These are phyloP conservation scores for Aureobasidium sp. DNA, from an alignment of 2,329 filamentous ascomycete genomes.

Conservation along the genomic window DNA sequence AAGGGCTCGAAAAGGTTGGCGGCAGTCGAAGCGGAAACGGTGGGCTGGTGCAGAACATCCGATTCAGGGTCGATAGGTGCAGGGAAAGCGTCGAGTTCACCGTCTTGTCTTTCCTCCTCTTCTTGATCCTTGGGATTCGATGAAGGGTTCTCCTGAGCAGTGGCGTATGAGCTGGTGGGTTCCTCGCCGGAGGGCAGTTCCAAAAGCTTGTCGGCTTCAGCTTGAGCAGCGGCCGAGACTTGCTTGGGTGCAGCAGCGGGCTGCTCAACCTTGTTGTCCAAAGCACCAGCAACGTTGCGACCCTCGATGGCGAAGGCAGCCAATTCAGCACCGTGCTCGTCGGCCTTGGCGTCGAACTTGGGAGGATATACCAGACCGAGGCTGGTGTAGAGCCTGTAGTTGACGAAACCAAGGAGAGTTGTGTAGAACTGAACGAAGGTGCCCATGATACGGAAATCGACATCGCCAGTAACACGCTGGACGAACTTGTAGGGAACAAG, in stretches of 20 bases:
- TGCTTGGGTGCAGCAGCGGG: conserved; percentile 14
- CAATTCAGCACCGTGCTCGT: conserved; percentile 83
- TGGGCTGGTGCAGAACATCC: conserved; percentile 78
- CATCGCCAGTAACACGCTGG: conserved; percentile 84
- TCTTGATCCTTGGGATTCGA: conserved; percentile 35
- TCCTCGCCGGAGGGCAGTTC: conserved; percentile 17
- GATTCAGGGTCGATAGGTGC: conserved; percentile 76
- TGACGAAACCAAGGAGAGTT: conserved; percentile 88
- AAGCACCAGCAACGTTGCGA: conserved; percentile 36
- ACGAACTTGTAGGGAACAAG: conserved; percentile 97
- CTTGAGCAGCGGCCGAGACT: conserved; percentile 39
- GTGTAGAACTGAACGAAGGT: conserved; percentile 99
- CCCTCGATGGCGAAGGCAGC: conserved; percentile 87
- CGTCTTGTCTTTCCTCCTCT: conserved; percentile 28
- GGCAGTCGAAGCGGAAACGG: conserved; percentile 54
- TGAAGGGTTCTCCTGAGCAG: conserved; percentile 33
- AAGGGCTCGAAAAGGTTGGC: conserved; percentile 77
- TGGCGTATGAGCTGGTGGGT: conserved; percentile 20
- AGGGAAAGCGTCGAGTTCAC: conserved; percentile 74
- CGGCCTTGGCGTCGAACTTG: conserved; percentile 80
- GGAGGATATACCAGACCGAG: conserved; percentile 91
- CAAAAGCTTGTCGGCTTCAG: conserved; percentile 41
- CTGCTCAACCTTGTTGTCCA: conserved; percentile 24
- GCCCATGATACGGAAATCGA: conserved; percentile 98
- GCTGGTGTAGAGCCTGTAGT: conserved; percentile 88